Conservation (phyloP, 768 basidiomycete species). For the Amanita exitialis region DNA sequence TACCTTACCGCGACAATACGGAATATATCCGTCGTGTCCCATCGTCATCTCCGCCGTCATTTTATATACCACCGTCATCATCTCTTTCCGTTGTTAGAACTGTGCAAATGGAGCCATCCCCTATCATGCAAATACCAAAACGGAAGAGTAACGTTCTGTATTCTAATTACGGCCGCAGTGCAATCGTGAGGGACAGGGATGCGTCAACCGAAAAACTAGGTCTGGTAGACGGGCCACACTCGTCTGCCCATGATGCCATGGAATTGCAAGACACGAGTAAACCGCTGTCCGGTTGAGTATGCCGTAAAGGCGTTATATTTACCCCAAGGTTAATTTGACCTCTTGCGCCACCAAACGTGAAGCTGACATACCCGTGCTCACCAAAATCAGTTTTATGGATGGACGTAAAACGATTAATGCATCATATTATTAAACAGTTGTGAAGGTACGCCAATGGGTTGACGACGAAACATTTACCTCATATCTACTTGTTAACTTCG, state of each 20-base stretch:
- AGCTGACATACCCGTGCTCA: not conserved
- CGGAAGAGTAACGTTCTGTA: not conserved
- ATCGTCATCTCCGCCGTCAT: conserved; percentile 23
- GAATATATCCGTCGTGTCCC: conserved; percentile 13
- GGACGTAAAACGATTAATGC: not conserved
- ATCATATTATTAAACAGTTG: not conserved
- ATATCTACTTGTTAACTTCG: not conserved
- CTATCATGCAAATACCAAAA: conserved; percentile 38
- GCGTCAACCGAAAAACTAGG: not conserved
- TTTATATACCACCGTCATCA: conserved; percentile 24
- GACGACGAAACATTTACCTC: not conserved
- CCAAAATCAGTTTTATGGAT: not conserved
- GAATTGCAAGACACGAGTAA: conserved; percentile 1
- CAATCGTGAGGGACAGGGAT: not conserved
- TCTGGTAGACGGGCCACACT: not conserved
- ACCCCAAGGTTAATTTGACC: not conserved
- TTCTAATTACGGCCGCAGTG: not conserved
- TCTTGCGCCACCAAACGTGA: not conserved
- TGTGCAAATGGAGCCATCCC: conserved; percentile 43
- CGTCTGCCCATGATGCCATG: not conserved
- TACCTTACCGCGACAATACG: not conserved
- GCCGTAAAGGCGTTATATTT: not conserved
- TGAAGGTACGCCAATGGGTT: not conserved
- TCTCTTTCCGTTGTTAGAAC: conserved; percentile 31
- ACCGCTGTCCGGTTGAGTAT: not conserved